phyloP scores from a whole-genome alignment of 495 filamentous ascomycete genomes.

The Daldinia loculata region DNA sequence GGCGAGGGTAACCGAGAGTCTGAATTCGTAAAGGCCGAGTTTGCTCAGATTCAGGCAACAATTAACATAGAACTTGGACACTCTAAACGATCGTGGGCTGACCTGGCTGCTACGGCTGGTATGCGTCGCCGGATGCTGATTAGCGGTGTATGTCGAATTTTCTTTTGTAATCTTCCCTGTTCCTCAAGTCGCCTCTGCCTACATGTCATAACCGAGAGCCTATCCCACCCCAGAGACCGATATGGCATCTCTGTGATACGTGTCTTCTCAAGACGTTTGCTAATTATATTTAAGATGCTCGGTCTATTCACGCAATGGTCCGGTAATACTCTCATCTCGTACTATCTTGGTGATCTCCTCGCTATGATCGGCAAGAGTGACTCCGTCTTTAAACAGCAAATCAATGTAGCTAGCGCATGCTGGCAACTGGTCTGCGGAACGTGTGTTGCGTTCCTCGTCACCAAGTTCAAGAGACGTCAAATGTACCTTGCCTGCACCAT shows the following conservation, averaged over 20 bases:
- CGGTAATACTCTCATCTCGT: constrained; percentile 63
- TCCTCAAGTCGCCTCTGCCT: not conserved
- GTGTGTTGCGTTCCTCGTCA: constrained; percentile 59
- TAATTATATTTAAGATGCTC: constrained; percentile 45
- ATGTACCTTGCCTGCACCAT: constrained; percentile 67
- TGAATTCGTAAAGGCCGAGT: constrained; percentile 60
- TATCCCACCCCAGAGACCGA: not conserved
- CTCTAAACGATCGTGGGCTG: constrained; percentile 57
- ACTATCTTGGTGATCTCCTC: constrained; percentile 64
- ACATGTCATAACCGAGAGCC: not conserved
- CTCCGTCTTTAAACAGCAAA: constrained; percentile 59
- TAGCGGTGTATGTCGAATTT: constrained; percentile 42
- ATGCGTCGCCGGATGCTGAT: constrained; percentile 59
- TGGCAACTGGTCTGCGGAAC: constrained; percentile 63
- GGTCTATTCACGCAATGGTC: constrained; percentile 63
- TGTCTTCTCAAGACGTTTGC: not conserved
- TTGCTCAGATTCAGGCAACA: constrained; percentile 62
- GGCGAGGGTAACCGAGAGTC: constrained; percentile 62
- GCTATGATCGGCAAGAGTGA: constrained; percentile 60
- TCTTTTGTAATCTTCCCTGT: not conserved
- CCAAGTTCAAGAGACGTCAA: constrained; percentile 62
- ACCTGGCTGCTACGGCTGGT: constrained; percentile 58
- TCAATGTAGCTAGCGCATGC: constrained; percentile 67
- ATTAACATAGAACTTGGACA: constrained; percentile 59
- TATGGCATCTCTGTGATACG: not conserved